Evolutionary conservation across 345 rosid genomes (phyloP).

Genomic region (Ceriops decandra): DNA sequence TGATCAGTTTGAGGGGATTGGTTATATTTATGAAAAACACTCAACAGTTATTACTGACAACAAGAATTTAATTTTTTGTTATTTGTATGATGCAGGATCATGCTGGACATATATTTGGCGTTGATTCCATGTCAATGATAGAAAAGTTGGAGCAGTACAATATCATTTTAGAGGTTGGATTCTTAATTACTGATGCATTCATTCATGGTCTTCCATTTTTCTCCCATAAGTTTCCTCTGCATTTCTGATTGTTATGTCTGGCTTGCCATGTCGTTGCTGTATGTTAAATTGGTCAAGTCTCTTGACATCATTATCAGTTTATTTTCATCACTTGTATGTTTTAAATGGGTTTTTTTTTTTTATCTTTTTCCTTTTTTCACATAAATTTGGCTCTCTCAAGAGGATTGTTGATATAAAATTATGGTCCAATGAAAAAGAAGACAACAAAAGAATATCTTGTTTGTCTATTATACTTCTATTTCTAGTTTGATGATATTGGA

Average conservation of each 20-base stretch:
- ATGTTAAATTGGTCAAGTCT: neutral
- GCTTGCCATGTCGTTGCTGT: neutral
- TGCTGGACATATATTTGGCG: slow-evolving; percentile 92
- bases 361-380: neutral
- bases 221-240: neutral
- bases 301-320: neutral
- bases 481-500: neutral
- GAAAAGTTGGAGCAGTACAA: slow-evolving; percentile 87
- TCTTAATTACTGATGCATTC: slow-evolving; percentile 13
- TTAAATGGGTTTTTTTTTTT: neutral
- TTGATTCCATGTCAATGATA: slow-evolving; percentile 77
- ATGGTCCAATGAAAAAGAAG: neutral
- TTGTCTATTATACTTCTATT: neutral
- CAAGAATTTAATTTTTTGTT: too few species aligned
- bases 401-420: neutral
- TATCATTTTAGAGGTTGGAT: slow-evolving; percentile 61
- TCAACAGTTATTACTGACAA: too few species aligned
- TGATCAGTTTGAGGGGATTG: too few species aligned
- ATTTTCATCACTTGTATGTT: neutral
- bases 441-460: neutral
- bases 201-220: neutral
- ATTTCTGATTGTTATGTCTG: neutral
- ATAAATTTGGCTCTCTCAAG: neutral
- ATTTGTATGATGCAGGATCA: slow-evolving; percentile 55
- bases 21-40: too few species aligned